Evolutionary conservation across 1,284 basidiomycete species (phyloP).

Genomic region (Ustilago tritici): DNA sequence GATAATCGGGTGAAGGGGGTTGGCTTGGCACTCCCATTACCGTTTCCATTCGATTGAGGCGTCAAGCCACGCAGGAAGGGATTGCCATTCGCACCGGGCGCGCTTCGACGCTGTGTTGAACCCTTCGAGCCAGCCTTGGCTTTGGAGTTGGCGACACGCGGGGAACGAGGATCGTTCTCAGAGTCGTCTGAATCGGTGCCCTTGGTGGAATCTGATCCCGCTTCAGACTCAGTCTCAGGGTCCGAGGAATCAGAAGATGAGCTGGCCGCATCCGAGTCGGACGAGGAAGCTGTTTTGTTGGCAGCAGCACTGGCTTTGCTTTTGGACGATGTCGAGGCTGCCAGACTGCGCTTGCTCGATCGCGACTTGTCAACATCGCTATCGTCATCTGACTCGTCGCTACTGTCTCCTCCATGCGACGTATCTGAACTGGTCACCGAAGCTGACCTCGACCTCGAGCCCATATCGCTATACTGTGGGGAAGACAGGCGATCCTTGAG

Average conservation of each 20-base stretch:
- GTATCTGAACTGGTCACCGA: slow-evolving; percentile 50
- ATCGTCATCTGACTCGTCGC: slow-evolving; percentile 15
- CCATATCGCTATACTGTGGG: not conserved
- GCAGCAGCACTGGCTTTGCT: slow-evolving; percentile 10
- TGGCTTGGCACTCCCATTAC: slow-evolving; percentile 18
- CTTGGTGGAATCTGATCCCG: slow-evolving; percentile 7
- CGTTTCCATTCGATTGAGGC: slow-evolving; percentile 10
- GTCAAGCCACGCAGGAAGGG: slow-evolving; percentile 32
- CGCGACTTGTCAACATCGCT: slow-evolving; percentile 7
- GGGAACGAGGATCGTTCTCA: not conserved
- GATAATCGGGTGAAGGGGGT: slow-evolving; percentile 53
- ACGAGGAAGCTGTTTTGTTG: not conserved
- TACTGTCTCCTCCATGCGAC: slow-evolving; percentile 28
- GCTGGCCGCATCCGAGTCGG: slow-evolving; percentile 1
- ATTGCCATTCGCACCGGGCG: slow-evolving; percentile 11
- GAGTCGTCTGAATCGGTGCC: not conserved
- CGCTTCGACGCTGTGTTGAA: slow-evolving; percentile 8
- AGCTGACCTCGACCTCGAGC: slow-evolving; percentile 31
- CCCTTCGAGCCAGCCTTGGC: not conserved
- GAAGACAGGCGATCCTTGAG: not conserved
- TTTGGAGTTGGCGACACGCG: slow-evolving; percentile 1
- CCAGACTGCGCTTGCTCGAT: slow-evolving; percentile 3
- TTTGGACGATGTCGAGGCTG: slow-evolving; percentile 1
- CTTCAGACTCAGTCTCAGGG: slow-evolving; percentile 26
- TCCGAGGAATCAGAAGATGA: slow-evolving; percentile 15